These are phyloP conservation scores for Dryas drummondii DNA, from an alignment of 306 rosid species.

Conservation along the genomic window DNA sequence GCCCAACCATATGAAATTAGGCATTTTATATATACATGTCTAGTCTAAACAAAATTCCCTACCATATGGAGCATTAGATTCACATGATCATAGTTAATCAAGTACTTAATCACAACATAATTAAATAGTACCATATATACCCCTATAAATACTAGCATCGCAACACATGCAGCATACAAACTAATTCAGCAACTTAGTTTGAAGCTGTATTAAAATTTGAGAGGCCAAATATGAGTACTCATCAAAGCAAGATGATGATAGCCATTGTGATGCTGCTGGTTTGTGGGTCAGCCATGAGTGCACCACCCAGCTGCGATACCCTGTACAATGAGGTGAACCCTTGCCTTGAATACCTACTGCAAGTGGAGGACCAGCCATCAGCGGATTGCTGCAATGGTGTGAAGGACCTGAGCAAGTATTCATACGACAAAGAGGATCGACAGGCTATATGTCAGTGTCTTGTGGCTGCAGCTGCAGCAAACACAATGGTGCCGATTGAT, in stretches of 20 bases:
- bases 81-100: neutral
- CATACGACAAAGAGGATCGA: neutral
- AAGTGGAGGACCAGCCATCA: neutral
- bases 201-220: neutral
- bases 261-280: neutral
- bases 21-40: neutral
- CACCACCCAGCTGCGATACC: neutral
- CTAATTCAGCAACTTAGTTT: neutral
- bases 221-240: neutral
- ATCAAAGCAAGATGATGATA: neutral
- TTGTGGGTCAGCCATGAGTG: neutral
- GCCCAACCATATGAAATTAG: conserved; percentile 17
- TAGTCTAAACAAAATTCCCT: neutral
- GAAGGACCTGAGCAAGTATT: neutral
- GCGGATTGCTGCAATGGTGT: neutral
- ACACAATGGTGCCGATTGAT: neutral
- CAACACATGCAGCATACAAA: neutral
- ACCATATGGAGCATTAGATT: neutral
- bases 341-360: neutral
- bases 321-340: neutral
- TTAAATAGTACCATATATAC: no score
- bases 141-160: neutral
- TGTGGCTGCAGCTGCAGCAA: neutral
- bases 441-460: neutral
- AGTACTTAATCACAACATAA: no score